These are phyloP conservation scores for Sporisorium reilianum DNA, from an alignment of 1,284 basidiomycete species.

Conservation along the genomic window DNA sequence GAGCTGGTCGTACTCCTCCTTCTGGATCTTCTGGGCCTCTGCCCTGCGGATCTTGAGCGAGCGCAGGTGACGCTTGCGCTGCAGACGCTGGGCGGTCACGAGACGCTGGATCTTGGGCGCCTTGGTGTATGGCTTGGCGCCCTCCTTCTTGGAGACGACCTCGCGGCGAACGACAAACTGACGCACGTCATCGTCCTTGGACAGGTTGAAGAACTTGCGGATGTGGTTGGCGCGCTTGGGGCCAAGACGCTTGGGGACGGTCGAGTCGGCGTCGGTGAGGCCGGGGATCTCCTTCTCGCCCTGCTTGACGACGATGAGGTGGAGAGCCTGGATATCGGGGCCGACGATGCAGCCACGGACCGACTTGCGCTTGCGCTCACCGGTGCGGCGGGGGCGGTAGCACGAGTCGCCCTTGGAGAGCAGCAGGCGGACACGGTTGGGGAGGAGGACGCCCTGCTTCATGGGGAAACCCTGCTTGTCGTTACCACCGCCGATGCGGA, in stretches of 20 bases:
- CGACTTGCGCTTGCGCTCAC: constrained; percentile 98
- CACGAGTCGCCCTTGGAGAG: constrained; percentile 96
- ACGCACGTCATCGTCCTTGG: constrained; percentile 97
- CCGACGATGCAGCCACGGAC: constrained; percentile 96
- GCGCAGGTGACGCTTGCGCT: constrained; percentile 93
- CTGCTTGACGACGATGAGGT: constrained; percentile 96
- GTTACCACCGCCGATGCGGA: constrained; percentile 96
- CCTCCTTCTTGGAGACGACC: constrained; percentile 91
- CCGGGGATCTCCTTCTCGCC: constrained; percentile 92
- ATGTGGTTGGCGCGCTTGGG: constrained; percentile 82
- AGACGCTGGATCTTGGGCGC: constrained; percentile 79
- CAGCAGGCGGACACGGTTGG: constrained; percentile 92
- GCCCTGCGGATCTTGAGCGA: constrained; percentile 89
- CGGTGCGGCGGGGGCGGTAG: constrained; percentile 91
- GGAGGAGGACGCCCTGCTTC: constrained; percentile 98
- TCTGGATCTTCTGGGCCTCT: constrained; percentile 93
- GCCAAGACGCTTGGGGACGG: constrained; percentile 94
- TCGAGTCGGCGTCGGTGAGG: constrained; percentile 81
- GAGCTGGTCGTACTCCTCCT: constrained; percentile 81
- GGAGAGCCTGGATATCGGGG: constrained; percentile 94
- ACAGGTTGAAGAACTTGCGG: constrained; percentile 96
- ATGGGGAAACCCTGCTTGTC: constrained; percentile 89
- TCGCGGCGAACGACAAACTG: constrained; percentile 88
- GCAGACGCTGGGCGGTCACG: constrained; percentile 92
- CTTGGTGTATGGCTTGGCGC: constrained; percentile 97